Base-by-base conservation (phyloP, 768 basidiomycete species). In the Trametes punicea region DNA sequence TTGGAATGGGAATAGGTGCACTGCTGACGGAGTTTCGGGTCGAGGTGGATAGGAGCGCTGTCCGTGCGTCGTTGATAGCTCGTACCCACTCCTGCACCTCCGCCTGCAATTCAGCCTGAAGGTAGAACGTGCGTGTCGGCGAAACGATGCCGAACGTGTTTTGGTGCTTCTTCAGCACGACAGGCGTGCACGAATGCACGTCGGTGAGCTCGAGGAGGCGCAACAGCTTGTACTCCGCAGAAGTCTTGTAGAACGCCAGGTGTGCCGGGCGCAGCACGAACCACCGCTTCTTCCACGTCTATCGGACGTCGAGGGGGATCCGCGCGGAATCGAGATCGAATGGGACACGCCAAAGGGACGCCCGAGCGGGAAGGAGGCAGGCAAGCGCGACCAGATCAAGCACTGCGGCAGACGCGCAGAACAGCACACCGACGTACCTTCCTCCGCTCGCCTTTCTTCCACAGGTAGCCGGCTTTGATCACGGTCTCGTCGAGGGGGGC, bases 201-300 rank as follows among this genome's bases (percentile, higher is more conserved):
- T 95, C 90, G 21, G 81, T 76, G 18, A 98, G 80, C 62, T 94
- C 90, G 55, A 98, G 82, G 13, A 97, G 82, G 18, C 89, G 85
- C 25, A 93, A 85, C 3, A 98, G 82, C 70, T 95, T 81, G 74
- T 98, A 98, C 72, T 99, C 96, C 54, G 90, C 89, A 29, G 89
- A 86, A 45, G 83, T 93, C 77, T 98, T 98, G 83, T 98, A 98
- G 73, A 96, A 98, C 3, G 93, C 93, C 46, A 99, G 75, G 71
- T 97, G 93, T 2, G 88, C 89, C 0, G 92, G 83, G 16, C 96
- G 83, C 56, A 99, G 75, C 2, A 99, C 97, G 64, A 98, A 98
- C 96, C 96, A 98, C 20, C 95, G 83, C 73, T 94, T 95, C 80
- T 98, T 98, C 97, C 97, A 99, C 1, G 90, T 93, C 94, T 96